phyloP scores from a whole-genome alignment of 2,329 filamentous ascomycete genomes.

The Fusarium coicis region DNA sequence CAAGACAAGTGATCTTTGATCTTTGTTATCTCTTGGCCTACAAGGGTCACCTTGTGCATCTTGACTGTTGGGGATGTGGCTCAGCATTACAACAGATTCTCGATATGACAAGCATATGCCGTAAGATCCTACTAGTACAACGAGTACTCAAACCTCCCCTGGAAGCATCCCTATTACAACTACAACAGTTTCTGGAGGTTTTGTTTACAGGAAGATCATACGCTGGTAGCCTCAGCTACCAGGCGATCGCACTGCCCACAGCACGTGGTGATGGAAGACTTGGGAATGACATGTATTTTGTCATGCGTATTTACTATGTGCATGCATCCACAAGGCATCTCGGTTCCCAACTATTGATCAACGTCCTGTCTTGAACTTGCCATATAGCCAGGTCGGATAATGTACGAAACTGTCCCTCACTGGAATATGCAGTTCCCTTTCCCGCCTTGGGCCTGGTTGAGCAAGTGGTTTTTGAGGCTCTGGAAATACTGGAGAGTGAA shows the following conservation, averaged over 20 bases:
- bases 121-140: background rate
- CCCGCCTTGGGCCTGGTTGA: background rate
- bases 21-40: background rate
- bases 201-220: background rate
- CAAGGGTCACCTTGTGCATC: background rate
- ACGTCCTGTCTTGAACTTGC: background rate
- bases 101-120: background rate
- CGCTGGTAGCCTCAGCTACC: background rate
- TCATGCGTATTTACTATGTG: background rate
- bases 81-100: background rate
- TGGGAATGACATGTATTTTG: background rate
- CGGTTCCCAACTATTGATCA: background rate
- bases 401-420: background rate
- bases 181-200: background rate
- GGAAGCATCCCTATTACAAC: background rate
- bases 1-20: background rate
- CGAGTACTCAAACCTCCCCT: background rate
- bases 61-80: background rate
- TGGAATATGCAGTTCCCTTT: background rate
- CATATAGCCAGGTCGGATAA: too few relatives aligned
- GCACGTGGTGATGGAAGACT: too few relatives aligned
- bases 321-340: background rate
- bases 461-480: background rate
- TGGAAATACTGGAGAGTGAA: background rate
- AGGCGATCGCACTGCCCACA: background rate